Evolutionary conservation across 257 asterid species (phyloP), one percentile per base, ranked within the genome.

Genomic region (Fraxinus quadrangulata): DNA sequence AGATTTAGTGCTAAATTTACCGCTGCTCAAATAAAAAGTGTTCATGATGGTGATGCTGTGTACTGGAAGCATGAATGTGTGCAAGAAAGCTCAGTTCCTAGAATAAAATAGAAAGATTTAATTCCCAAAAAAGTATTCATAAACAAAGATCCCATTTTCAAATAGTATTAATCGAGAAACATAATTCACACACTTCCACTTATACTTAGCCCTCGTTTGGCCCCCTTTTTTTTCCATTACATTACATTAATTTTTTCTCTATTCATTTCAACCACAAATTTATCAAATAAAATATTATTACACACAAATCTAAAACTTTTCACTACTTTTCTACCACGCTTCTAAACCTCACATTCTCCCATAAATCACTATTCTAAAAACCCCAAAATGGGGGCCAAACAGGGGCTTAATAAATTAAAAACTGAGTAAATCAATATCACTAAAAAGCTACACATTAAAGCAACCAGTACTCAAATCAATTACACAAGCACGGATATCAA

Each of bases 1-100:
- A 30, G 59, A 17, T 71, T 74, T 19, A 79, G 26, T 68, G 77
- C 54, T 80, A 76, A 47, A 70, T 68, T 67, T 71, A 49, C 34
- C 70, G 6, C 71, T 70, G 36, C 66, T 71, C 10, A 47, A 75
- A 68, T 7, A 71, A n/a, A 54, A 54, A 23, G 26, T 54, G 10
- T 19, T 6, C 65, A n/a, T 6, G 12, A 51, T 11, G 17, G 7
- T 6, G 26, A 47, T 47, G 56, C 7, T 47, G 16, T 14, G 56
- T 47, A 47, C 56, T 47, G 56, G n/a, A 47, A 1, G 56, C 56
- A 13, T 13, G n/a, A 47, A 14, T 54, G 65, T 7, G 7, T 54
- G 24, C 65, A 54, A 19, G 65, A 54, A 54, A 54, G 65, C 24
- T 4, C 2, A 54, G 24, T 19, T 54, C 65, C n/a, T 23, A n/a